phyloP scores from a whole-genome alignment of 1,284 basidiomycete genomes.

The Puccinia coronata region DNA sequence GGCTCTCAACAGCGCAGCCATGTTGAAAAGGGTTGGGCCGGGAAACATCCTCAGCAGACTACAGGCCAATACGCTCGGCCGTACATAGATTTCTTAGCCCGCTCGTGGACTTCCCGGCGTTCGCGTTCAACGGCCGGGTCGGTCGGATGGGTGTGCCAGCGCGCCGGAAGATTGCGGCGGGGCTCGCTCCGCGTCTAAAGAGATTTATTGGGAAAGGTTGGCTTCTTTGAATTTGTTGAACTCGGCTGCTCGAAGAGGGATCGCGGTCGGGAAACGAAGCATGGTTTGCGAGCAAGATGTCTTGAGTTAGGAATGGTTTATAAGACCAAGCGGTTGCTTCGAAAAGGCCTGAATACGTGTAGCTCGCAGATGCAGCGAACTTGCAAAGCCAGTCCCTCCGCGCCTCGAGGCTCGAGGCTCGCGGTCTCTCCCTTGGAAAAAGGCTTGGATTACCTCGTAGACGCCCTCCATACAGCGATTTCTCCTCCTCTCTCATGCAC shows the following conservation, averaged over 20 bases:
- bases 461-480: too few relatives aligned
- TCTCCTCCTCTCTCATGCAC: too few relatives aligned
- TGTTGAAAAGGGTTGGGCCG: not conserved
- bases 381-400: too few relatives aligned
- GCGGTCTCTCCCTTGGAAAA: too few relatives aligned
- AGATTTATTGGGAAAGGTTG: constrained; percentile 23
- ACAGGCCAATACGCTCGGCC: constrained; percentile 27
- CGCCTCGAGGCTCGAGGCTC: too few relatives aligned
- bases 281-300: too few relatives aligned
- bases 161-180: not conserved
- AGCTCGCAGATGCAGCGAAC: too few relatives aligned
- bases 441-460: too few relatives aligned
- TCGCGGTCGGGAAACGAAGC: constrained; percentile 26
- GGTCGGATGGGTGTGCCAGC: not conserved
- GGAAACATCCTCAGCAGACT: not conserved
- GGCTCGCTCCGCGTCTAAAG: not conserved
- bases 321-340: too few relatives aligned
- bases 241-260: constrained; percentile 35
- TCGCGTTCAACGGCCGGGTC: constrained; percentile 21
- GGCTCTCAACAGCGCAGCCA: too few relatives aligned
- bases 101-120: constrained; percentile 17
- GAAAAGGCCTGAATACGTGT: too few relatives aligned
- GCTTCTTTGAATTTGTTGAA: constrained; percentile 37
- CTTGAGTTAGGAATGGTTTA: too few relatives aligned
- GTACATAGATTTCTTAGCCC: constrained; percentile 33